Evolutionary conservation across 306 rosid genomes (phyloP).

Genomic region (Medicago truncatula): MtrunA17r5.0-ANR NC_053045.1:33931501-33932000

Average conservation of each 20-base stretch:
- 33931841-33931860: conserved; percentile 18
- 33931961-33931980: no score
- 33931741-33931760: not conserved
- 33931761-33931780: not conserved
- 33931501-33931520: not conserved
- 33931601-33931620: not conserved
- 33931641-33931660: not conserved
- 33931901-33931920: conserved; percentile 16
- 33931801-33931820: conserved; percentile 2
- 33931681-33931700: not conserved
- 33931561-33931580: not conserved
- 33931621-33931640: not conserved
- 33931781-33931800: not conserved
- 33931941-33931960: not conserved
- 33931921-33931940: not conserved
- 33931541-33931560: not conserved
- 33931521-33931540: not conserved
- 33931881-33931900: not conserved
- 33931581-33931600: not conserved
- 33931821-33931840: conserved; percentile 1
- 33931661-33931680: not conserved
- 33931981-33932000: not conserved
- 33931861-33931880: not conserved
- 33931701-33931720: not conserved
- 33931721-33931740: not conserved